Base-by-base conservation (phyloP, 371 early-diverging fungal species). In the Blakeslea trispora region DNA sequence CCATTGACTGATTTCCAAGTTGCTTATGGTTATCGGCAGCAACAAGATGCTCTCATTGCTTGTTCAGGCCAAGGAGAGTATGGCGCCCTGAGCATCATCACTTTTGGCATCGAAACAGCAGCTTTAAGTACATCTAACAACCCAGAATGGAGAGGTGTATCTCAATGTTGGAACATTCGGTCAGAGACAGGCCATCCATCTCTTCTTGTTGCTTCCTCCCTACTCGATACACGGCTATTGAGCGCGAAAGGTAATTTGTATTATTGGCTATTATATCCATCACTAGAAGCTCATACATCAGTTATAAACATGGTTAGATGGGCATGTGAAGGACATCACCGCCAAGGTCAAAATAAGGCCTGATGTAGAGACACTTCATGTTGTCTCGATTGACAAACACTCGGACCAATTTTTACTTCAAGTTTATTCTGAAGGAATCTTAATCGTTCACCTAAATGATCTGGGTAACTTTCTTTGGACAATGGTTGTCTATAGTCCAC, bases 41-140 rank as follows among this genome's bases (percentile, higher is more conserved):
- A 58, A 5, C 70, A 65, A 31, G 68, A 68, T 41, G 49, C 54
- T 18, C 22, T 74, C 3, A 55, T 70, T 40, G 37, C 59, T 1
- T 74, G 77, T 41, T 66, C 71, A 13, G 77, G 77, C 0, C 68
- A 70, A 32, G 64, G 55, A 10, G 18, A 42, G 10, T 55, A 74
- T 11, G 77, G 70, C 1, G 45, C 61, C n/a, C 24, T 77, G n/a
- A 46, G 57, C 15, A 46, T 63, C 1, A 56, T 74, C 17, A 51
- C 62, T 2, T 53, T 60, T 39, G 77, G 68, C 13, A 51, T 67
- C 21, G 57, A 62, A n/a, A 37, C 66, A 1, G 37, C 39, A 9
- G 42, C 48, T 6, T 39, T 68, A 8, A 46, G 54, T 0, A 55
- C 55, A 11, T 63, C 63, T 21, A 53, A 55, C 0, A 31, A 50